Base-by-base conservation (phyloP, 2,329 filamentous ascomycete genomes). In the Diaporthe velutina region DNA sequence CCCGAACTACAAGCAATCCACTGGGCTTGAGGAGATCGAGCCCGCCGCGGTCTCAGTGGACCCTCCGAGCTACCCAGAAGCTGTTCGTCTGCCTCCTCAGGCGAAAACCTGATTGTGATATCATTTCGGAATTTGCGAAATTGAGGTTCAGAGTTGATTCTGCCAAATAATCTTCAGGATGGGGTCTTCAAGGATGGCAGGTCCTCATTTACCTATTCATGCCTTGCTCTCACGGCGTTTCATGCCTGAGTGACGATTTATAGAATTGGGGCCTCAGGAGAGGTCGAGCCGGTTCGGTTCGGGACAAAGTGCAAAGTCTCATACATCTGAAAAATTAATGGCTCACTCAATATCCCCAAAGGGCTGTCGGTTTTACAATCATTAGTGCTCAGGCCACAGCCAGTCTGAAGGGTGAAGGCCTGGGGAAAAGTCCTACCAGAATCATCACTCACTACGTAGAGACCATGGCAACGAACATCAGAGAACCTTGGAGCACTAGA, bases 11-110 rank as follows among this genome's bases (percentile, higher is more conserved):
- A 67, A 67, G 42, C 13, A 25, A 0, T 52, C 45, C 7, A 38
- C 61, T 17, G 61, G 61, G 12, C 61, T 67, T 2, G 61, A 67
- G 45, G 61, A 50, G 61, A 25, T 67, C 9, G 61, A 67, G 30
- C 61, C 30, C 0, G 12, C 3, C 22, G n/a, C 61, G 30, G 5
- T 4, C 6, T 17, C 22, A 1, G 42, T 9, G 12, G 45, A 52
- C 2, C 61, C 61, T 30, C 42, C 61, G 1, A 67, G 61, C 22
- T 67, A 67, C 13, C 61, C 61, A 2, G 64, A 52, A 22, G 45
- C 45, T 33, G 22, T 52, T 28, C 64, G 30, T 19, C 30, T 28
- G 2, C 7, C 58, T 17, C 13, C 5, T 28, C n/a, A 61, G 7
- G 19, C 2, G 5, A 58, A 13, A 1, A 12, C 19, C 13, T 58